Conservation (phyloP, 2,329 filamentous ascomycete species). For the Aaosphaeria arxii region DNA sequence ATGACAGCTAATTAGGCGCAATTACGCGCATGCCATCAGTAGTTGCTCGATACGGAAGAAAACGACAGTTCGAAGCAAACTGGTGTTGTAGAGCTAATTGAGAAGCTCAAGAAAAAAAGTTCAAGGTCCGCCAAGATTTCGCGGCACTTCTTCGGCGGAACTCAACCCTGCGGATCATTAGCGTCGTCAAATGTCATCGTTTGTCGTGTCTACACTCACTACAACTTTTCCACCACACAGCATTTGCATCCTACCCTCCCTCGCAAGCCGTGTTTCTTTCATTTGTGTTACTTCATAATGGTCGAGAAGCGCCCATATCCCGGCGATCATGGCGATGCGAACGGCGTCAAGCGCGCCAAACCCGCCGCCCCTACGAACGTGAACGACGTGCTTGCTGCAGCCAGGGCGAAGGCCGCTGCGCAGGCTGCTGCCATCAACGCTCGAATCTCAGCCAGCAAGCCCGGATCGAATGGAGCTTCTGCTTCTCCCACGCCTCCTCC, state of each 20-base stretch:
- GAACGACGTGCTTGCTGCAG: conserved; percentile 26
- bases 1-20: conserved; percentile 19
- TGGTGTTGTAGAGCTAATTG: conserved; percentile 11
- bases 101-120: conserved; percentile 10
- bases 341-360: conserved; percentile 40
- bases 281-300: conserved; percentile 15
- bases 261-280: too few species aligned
- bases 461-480: conserved; percentile 5
- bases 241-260: too few species aligned
- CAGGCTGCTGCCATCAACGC: conserved; percentile 33
- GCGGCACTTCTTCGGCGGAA: background rate
- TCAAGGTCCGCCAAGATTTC: background rate
- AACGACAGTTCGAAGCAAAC: background rate
- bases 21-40: conserved; percentile 11
- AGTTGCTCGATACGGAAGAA: conserved; percentile 3
- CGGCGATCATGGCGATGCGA: conserved; percentile 32
- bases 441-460: conserved; percentile 9
- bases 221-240: too few species aligned
- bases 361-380: conserved; percentile 35
- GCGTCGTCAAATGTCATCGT: too few species aligned
- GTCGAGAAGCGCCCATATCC: conserved; percentile 44
- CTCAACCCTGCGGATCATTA: too few species aligned
- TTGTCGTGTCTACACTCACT: too few species aligned
- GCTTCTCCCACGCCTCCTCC: conserved; percentile 7
- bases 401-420: conserved; percentile 22